Base-by-base conservation (phyloP, 371 early-diverging fungal species). In the Syncephalastrum sp. region DNA sequence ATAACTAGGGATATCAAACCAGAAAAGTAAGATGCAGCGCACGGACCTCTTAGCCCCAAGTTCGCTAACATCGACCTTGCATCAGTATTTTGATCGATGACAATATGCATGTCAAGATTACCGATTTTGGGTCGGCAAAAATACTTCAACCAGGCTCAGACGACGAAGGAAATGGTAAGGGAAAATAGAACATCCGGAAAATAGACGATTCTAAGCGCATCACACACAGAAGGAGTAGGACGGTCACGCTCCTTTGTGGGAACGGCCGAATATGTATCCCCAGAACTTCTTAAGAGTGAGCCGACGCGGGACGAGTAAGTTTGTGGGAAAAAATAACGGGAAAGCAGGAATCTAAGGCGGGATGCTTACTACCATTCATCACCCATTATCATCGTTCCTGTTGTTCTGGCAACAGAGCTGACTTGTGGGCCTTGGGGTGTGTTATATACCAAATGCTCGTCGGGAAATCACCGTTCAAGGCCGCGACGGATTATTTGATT, bases 401-500 rank as follows among this genome's bases (percentile, higher is more conserved):
- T 33, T 33, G 0, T 33, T 6, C 29, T 33, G 10, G 38, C 53
- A 21, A 21, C 21, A 86, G 91, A 50, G 91, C 96, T 5, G 99
- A 99, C 72, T 76, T 94, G 23, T 99, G 99, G 99, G 95, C 99
- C 12, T 69, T 99, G 19, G 99, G 98, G 2, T 97, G 98, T 74
- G 97, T 99, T 14, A 82, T 97, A 4, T 99, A 89, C 74, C 99
- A 99, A 74, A 74, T 99, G 79, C 71, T 96, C 12, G 83, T 90
- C 19, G 99, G 98, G 5, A 75, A 81, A 47, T 96, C 98, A 13
- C 99, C 99, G 0, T 99, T 99, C 75, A 96, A 96, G 64, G 97
- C 90, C 19, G 72, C 82, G 3, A 98, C 95, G 53, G 96, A 99
- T 60, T 96, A 94, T 66, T 90, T 92, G 63, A 99, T 97, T 0